A percentile compares a stretch with the other conserved stretches of the same genome.
These are phyloP conservation scores for Diaporthe ilicicola DNA, from an alignment of 2,329 filamentous ascomycete genomes.

Conservation along the genomic window DNA sequence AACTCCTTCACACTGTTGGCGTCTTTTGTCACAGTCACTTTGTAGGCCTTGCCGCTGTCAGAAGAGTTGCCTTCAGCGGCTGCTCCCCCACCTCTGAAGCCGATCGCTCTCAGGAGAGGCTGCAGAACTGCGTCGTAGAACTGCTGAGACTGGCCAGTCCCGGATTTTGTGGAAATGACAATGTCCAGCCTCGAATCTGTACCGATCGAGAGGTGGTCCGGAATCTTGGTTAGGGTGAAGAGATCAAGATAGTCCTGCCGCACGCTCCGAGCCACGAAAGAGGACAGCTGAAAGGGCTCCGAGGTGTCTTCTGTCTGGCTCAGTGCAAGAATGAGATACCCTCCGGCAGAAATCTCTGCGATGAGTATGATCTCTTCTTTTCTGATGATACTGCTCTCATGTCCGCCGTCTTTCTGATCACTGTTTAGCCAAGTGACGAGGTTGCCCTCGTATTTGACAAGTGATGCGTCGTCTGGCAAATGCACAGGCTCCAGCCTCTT, in stretches of 20 bases:
- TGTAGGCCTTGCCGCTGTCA: slow-evolving; percentile 39
- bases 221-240: slow-evolving; percentile 48
- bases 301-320: slow-evolving; percentile 43
- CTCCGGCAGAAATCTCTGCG: slow-evolving; percentile 18
- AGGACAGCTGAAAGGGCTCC: slow-evolving; percentile 40
- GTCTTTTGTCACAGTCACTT: slow-evolving; percentile 71
- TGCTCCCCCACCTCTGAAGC: slow-evolving; percentile 40
- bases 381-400: slow-evolving; percentile 37
- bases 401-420: background rate
- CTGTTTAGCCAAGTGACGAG: slow-evolving; percentile 11
- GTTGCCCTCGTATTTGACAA: slow-evolving; percentile 12
- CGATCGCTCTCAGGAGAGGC: slow-evolving; percentile 61
- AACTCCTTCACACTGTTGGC: slow-evolving; percentile 72
- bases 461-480: slow-evolving; percentile 24
- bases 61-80: slow-evolving; percentile 20
- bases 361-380: slow-evolving; percentile 45
- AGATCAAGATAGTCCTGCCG: slow-evolving; percentile 47
- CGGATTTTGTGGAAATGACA: slow-evolving; percentile 73
- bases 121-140: slow-evolving; percentile 66
- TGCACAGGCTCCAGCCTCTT: slow-evolving; percentile 18
- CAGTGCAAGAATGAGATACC: slow-evolving; percentile 50
- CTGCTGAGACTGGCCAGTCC: slow-evolving; percentile 62
- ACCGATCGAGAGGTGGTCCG: slow-evolving; percentile 41
- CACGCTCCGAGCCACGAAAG: slow-evolving; percentile 43
- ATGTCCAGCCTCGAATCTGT: slow-evolving; percentile 60